A percentile compares a stretch with the other conserved stretches of the same genome.
Conservation (phyloP, 805 yeast species). For the Kodamaea neixiangensis region DNA sequence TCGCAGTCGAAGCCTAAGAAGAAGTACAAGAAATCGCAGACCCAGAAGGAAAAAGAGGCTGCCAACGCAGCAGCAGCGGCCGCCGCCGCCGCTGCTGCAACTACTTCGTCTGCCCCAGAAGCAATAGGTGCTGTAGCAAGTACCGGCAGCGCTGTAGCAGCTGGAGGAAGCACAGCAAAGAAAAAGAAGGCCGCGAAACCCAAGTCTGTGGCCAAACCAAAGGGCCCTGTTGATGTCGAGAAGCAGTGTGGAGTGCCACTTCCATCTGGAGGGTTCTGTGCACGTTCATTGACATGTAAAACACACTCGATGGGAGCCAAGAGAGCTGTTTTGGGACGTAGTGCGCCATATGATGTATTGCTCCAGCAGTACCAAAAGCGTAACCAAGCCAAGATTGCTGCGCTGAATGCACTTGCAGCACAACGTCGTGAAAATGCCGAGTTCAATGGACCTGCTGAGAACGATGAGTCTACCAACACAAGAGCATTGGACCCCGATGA, state of each 20-base stretch:
- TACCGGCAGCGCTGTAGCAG: neutral
- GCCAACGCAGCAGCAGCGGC: constrained; percentile 50
- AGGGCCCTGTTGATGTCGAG: constrained; percentile 89
- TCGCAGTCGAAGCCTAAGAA: constrained; percentile 37
- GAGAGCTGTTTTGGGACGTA: constrained; percentile 90
- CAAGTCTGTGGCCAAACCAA: constrained; percentile 53
- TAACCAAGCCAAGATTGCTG: constrained; percentile 88
- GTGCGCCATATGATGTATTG: constrained; percentile 87
- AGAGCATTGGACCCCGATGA: constrained; percentile 80
- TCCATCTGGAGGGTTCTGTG: constrained; percentile 94
- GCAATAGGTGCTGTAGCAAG: constrained; percentile 7
- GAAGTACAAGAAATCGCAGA: constrained; percentile 45
- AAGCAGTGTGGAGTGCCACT: constrained; percentile 94
- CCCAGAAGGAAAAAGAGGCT: constrained; percentile 47
- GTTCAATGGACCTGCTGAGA: constrained; percentile 28
- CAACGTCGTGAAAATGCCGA: constrained; percentile 69
- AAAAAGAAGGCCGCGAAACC: constrained; percentile 38
- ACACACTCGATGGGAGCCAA: constrained; percentile 99
- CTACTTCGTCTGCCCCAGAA: neutral
- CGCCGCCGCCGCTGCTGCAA: constrained; percentile 35
- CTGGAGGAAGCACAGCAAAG: constrained; percentile 17
- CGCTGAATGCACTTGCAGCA: constrained; percentile 76
- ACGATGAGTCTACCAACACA: constrained; percentile 22
- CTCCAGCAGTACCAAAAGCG: constrained; percentile 88
- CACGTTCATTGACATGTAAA: constrained; percentile 93